A percentile compares a stretch with the other conserved stretches of the same genome.
These are phyloP conservation scores for Mortierella sp. DNA, from an alignment of 371 early-diverging fungal genomes.

Conservation along the genomic window DNA sequence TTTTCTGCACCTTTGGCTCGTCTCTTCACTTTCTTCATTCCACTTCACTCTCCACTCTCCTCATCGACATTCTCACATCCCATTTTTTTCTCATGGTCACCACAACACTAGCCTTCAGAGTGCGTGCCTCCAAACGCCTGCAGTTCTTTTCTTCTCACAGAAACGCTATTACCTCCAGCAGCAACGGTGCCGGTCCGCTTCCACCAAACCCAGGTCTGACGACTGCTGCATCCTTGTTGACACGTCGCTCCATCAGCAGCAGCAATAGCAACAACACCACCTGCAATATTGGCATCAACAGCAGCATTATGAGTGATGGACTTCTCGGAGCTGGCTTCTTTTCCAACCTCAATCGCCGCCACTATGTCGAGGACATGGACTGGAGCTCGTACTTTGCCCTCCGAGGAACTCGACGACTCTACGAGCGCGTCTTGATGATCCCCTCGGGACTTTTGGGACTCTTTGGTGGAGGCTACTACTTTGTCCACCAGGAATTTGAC, in stretches of 20 bases:
- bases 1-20: not conserved
- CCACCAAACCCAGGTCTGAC: not conserved
- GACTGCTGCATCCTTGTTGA: not conserved
- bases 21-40: not conserved
- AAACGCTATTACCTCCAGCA: not conserved
- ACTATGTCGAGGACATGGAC: slow-evolving; percentile 20
- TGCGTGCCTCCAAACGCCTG: not conserved
- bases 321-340: not conserved
- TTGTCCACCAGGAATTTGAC: slow-evolving; percentile 81
- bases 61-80: not conserved
- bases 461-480: slow-evolving; percentile 73
- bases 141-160: not conserved
- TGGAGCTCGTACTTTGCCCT: slow-evolving; percentile 87
- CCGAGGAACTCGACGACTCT: slow-evolving; percentile 76
- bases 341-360: not conserved
- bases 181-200: not conserved
- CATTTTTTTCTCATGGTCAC: not conserved
- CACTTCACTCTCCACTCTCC: not conserved
- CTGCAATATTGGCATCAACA: not conserved
- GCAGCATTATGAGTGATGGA: too few species aligned
- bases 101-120: not conserved
- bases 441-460: slow-evolving; percentile 74
- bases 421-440: slow-evolving; percentile 74
- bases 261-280: not conserved
- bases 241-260: not conserved